phyloP scores from a whole-genome alignment of 371 early-diverging fungal species.

The Funneliformis caledonium region DNA sequence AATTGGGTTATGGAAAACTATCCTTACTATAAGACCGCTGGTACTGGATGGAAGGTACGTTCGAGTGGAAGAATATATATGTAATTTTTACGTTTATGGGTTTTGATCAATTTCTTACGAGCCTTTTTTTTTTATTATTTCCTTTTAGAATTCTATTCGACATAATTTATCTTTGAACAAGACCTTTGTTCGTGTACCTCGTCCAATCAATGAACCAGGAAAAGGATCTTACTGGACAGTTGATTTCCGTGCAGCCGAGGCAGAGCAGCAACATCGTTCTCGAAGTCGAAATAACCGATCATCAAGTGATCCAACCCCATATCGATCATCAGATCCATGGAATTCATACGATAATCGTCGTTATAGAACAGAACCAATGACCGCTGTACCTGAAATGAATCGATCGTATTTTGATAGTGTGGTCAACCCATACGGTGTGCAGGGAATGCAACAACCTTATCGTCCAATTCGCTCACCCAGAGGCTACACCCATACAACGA shows the following conservation, averaged over 20 bases:
- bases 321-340: conserved; percentile 21
- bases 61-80: conserved; percentile 54
- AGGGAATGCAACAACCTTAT: neutral
- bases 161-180: conserved; percentile 98
- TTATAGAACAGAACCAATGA: conserved; percentile 35
- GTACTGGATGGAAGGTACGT: conserved; percentile 85
- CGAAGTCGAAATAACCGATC: conserved; percentile 39
- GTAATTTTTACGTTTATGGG: too few species aligned
- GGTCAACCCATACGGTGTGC: conserved; percentile 14
- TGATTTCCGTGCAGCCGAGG: conserved; percentile 46
- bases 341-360: conserved; percentile 22
- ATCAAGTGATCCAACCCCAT: conserved; percentile 38
- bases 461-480: conserved; percentile 19
- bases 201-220: conserved; percentile 90
- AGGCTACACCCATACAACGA: neutral
- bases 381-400: conserved; percentile 33
- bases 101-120: too few species aligned
- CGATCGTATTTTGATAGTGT: conserved; percentile 25
- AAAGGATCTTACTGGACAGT: conserved; percentile 98
- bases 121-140: neutral
- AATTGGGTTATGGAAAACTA: conserved; percentile 79
- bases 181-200: conserved; percentile 88
- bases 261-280: conserved; percentile 40
- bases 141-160: conserved; percentile 90
- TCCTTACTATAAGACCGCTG: conserved; percentile 81